phyloP scores from a whole-genome alignment of 441 rosid species.

The Gossypium lobatum region DNA sequence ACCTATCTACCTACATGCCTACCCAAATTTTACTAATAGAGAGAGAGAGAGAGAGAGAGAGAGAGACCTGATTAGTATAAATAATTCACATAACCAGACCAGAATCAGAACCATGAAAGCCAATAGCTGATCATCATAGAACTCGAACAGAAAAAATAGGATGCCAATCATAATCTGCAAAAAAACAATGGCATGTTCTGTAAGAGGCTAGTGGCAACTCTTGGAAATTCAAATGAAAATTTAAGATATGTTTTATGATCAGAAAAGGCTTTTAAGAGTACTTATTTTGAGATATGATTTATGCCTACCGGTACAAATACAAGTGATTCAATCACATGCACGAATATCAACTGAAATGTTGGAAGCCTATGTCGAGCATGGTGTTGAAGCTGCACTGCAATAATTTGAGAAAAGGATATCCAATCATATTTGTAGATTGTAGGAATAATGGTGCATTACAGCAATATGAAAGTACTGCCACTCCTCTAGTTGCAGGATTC shows the following conservation, averaged over 20 bases:
- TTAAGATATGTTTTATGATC: background rate
- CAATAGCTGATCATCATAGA: conserved; percentile 92
- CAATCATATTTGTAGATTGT: conserved; percentile 25
- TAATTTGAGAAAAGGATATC: conserved; percentile 3
- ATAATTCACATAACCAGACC: conserved; percentile 95
- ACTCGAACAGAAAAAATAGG: conserved; percentile 89
- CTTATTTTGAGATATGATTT: background rate
- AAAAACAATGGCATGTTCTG: conserved; percentile 8
- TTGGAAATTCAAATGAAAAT: background rate
- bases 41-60: conserved; percentile 14
- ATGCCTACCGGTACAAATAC: conserved; percentile 88
- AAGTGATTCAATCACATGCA: conserved; percentile 90
- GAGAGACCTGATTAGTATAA: conserved; percentile 82
- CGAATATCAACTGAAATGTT: conserved; percentile 94
- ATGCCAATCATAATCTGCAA: conserved; percentile 99
- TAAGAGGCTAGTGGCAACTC: background rate
- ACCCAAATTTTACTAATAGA: background rate
- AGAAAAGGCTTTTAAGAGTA: conserved; percentile 1
- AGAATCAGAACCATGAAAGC: conserved; percentile 98
- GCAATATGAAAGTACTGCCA: background rate
- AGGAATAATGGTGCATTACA: background rate
- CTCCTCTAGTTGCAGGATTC: background rate
- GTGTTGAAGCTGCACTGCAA: conserved; percentile 99
- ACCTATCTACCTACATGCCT: background rate
- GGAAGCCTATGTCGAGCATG: conserved; percentile 96